Percentiles rank a stretch among this genome's conserved stretches.
Evolutionary conservation across 345 rosid genomes (phyloP).

Genomic region (Citrus medica): DNA sequence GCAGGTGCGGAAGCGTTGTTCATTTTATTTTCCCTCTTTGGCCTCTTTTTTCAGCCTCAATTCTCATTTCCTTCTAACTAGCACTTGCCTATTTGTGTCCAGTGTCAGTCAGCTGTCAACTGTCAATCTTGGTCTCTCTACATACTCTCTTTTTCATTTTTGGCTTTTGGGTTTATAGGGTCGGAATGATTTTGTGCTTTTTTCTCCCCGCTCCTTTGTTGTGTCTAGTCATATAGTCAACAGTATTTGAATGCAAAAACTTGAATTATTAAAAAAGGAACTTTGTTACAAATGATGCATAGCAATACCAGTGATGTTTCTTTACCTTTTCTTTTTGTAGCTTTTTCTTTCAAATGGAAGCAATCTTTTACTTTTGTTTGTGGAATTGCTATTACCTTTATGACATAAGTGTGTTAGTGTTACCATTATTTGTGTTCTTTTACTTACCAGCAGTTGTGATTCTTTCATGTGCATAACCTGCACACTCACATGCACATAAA

Average conservation of each 20-base stretch:
- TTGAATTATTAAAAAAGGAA: conserved; percentile 16
- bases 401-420: neutral
- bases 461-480: conserved; percentile 11
- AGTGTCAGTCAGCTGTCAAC: conserved; percentile 2
- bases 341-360: conserved; percentile 17
- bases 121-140: conserved; percentile 21
- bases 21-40: conserved; percentile 17
- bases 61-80: conserved; percentile 16
- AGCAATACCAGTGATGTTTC: conserved; percentile 32
- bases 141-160: neutral
- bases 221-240: conserved; percentile 37
- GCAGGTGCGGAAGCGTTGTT: conserved; percentile 82
- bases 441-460: neutral
- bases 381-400: conserved; percentile 12
- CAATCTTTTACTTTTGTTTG: conserved; percentile 22
- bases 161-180: conserved; percentile 21
- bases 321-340: conserved; percentile 13
- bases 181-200: conserved; percentile 27
- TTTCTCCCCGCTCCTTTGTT: neutral
- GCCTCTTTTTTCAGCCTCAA: conserved; percentile 10
- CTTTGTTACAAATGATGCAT: conserved; percentile 37
- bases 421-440: conserved; percentile 5
- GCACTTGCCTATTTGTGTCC: conserved; percentile 15
- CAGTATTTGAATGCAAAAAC: conserved; percentile 24
- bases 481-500: conserved; percentile 15